These are phyloP conservation scores for Phyllachora maydis DNA, from an alignment of 2,329 filamentous ascomycete genomes.

Conservation along the genomic window DNA sequence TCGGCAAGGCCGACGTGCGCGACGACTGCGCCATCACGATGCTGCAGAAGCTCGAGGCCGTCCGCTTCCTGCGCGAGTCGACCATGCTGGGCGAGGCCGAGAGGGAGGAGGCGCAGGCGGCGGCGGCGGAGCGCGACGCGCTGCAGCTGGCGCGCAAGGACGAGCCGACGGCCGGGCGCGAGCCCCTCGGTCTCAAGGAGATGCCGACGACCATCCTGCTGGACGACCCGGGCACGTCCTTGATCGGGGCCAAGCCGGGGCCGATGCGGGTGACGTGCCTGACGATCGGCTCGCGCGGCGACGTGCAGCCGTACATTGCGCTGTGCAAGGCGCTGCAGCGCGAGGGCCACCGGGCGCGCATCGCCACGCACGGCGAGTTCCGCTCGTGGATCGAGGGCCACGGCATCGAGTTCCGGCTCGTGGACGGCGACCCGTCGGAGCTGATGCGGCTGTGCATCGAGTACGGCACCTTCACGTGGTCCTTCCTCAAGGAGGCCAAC, in stretches of 20 bases:
- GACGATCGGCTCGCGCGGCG: constrained; percentile 86
- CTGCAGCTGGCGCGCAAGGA: constrained; percentile 47
- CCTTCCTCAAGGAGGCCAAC: constrained; percentile 76
- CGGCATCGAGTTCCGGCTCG: constrained; percentile 76
- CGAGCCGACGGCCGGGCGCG: constrained; percentile 6
- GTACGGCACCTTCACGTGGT: constrained; percentile 88
- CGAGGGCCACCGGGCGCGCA: constrained; percentile 70
- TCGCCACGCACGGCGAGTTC: constrained; percentile 86
- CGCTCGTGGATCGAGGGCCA: constrained; percentile 76
- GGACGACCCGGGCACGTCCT: constrained; percentile 72
- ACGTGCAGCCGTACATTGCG: constrained; percentile 95
- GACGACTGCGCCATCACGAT: constrained; percentile 80
- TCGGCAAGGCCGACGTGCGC: constrained; percentile 52
- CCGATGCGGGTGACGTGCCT: constrained; percentile 75
- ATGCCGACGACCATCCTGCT: constrained; percentile 56
- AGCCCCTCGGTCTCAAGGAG: constrained; percentile 27
- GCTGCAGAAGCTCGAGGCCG: constrained; percentile 53
- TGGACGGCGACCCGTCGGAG: constrained; percentile 82
- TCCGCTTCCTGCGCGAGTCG: constrained; percentile 50
- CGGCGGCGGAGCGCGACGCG: constrained; percentile 63
- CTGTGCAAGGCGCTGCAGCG: constrained; percentile 76
- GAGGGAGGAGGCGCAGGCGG: constrained; percentile 48
- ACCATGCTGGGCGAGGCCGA: constrained; percentile 47
- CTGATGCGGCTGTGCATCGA: constrained; percentile 93
- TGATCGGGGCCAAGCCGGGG: constrained; percentile 76